Percentiles rank a stretch among this genome's conserved stretches.
phyloP scores from a whole-genome alignment of 1,284 basidiomycete genomes.

The Ganoderma lingzhi region DNA sequence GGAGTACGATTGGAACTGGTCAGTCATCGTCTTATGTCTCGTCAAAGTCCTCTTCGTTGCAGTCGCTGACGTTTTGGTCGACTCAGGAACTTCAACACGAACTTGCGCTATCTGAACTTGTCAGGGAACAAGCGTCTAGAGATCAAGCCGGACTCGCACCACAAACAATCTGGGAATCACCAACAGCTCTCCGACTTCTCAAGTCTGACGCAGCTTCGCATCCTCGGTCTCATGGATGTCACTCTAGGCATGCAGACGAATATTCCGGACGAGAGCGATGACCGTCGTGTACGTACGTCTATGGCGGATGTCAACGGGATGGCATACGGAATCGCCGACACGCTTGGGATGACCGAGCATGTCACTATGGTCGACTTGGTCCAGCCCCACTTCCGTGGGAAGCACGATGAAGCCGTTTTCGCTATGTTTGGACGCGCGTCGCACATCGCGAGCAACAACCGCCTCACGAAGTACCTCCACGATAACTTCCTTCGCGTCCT shows the following conservation, averaged over 20 bases:
- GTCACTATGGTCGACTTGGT: conserved; percentile 95
- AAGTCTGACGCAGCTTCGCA: conserved; percentile 82
- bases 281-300: conserved; percentile 93
- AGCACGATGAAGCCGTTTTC: conserved; percentile 88
- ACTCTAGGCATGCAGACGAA: conserved; percentile 83
- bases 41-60: too few relatives aligned
- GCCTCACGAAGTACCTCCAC: conserved; percentile 81
- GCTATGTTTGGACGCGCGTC: conserved; percentile 92
- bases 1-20: conserved; percentile 99
- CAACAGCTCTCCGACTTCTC: conserved; percentile 83
- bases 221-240: conserved; percentile 98
- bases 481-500: conserved; percentile 80
- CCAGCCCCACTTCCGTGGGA: conserved; percentile 85
- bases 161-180: conserved; percentile 44
- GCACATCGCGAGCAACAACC: conserved; percentile 69
- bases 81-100: conserved; percentile 95
- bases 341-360: conserved; percentile 82
- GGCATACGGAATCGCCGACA: conserved; percentile 97
- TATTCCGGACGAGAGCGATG: conserved; percentile 92
- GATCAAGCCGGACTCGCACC: conserved; percentile 73
- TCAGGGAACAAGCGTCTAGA: conserved; percentile 91
- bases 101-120: conserved; percentile 89
- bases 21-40: conserved; percentile 15
- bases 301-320: conserved; percentile 91
- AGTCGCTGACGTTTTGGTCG: not conserved